Base-by-base conservation (phyloP, 345 rosid species). In the Pelargonium nanum region DNA sequence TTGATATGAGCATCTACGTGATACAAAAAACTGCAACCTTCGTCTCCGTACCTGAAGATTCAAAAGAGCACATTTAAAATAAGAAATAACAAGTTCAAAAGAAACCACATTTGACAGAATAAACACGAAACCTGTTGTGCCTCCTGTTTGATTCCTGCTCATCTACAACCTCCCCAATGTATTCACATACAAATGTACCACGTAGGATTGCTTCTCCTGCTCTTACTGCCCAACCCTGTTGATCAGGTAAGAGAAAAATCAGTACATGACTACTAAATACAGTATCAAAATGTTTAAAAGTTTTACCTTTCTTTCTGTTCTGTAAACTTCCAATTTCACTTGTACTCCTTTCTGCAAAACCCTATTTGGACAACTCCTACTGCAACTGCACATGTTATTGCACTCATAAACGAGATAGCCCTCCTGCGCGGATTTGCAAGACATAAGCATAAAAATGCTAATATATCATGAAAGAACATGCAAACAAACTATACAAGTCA, bases 391-490 rank as follows among this genome's bases (percentile, higher is more conserved):
- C 82, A 75, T 70, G 25, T 56, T 72, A 78, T 83, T 94, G 81
- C 99, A 94, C 84, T 94, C 99, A 61, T 94, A 90, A 68, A 94
- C 93, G 60, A 92, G 89, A 72, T 94, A 90, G 70, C 99, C 97
- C 79, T 88, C 97, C 99, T 94, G 81, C 78, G 80, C 21, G 40
- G 40, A 66, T 74, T 70, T 32, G 45, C 50, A 69, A 26, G n/a
- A n/a, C n/a, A n/a, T n/a, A 23, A 15, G 0, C 17, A 25, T 55
- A 10, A 9, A 25, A 22, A 8, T 22, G 26, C 57, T 50, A 1
- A 28, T 40, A 9, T 40, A 40, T 10, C 1, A 40, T 0, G 13
- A 40, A 40, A 12, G 48, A 40, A 17, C 48, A 40, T 40, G 15
- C 16, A 40, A 40, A 40, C 9, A 15, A 12, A 9, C 9, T 40